Conservation (phyloP, 495 filamentous ascomycete genomes). For the Neurospora sp. region DNA sequence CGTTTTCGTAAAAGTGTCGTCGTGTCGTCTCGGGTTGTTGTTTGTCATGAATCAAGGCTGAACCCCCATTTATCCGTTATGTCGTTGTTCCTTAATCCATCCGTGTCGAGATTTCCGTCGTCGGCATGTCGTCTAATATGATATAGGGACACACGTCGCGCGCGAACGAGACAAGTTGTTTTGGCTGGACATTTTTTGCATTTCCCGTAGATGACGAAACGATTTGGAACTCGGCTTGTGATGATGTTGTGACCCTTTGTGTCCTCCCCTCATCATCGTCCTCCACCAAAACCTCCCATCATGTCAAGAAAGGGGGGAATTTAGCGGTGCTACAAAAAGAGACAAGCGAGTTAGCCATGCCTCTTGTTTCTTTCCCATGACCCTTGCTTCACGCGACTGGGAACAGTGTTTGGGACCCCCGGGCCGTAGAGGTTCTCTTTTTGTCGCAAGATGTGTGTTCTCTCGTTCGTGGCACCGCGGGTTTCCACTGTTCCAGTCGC, state of each 20-base stretch:
- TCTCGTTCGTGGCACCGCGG: neutral
- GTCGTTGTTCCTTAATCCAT: neutral
- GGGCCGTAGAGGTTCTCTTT: neutral
- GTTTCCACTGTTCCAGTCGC: neutral
- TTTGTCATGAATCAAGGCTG: neutral
- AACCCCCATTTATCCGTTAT: neutral
- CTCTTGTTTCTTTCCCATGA: neutral
- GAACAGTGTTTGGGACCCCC: neutral
- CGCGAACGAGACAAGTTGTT: neutral
- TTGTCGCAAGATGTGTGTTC: neutral
- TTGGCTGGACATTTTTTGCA: neutral
- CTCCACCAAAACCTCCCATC: neutral
- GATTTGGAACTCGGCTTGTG: neutral
- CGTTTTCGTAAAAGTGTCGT: neutral
- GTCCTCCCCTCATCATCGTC: slow-evolving; percentile 1
- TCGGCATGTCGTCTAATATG: neutral
- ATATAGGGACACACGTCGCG: neutral
- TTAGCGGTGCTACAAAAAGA: slow-evolving; percentile 22
- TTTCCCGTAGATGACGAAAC: neutral
- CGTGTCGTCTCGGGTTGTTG: neutral
- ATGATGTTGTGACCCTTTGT: neutral
- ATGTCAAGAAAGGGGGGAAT: slow-evolving; percentile 1
- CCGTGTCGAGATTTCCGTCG: neutral
- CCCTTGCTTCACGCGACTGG: neutral
- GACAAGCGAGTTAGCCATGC: slow-evolving; percentile 1